phyloP scores from a whole-genome alignment of 345 rosid genomes.

The Erucastrum elatum region DNA sequence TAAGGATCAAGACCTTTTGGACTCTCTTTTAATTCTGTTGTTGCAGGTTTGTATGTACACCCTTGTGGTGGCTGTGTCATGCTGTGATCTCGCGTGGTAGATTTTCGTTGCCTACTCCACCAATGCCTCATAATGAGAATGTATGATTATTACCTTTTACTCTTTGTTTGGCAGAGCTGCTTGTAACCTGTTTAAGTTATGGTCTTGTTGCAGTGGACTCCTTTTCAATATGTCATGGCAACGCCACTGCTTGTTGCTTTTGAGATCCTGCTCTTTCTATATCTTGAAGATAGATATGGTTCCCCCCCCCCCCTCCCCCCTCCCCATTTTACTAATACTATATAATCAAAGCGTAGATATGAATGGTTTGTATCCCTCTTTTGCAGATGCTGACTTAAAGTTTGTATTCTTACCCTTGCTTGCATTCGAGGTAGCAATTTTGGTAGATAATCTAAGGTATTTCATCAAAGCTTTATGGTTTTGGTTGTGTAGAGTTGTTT shows the following conservation, averaged over 20 bases:
- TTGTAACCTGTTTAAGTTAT: not conserved
- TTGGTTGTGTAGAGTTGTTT: not conserved
- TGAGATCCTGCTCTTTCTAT: slow-evolving; percentile 73
- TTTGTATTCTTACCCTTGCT: slow-evolving; percentile 75
- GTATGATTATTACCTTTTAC: not conserved
- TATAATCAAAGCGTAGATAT: not conserved
- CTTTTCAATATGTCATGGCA: slow-evolving; percentile 72
- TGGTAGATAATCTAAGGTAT: slow-evolving; percentile 86
- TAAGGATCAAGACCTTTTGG: not conserved
- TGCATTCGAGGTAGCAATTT: slow-evolving; percentile 66
- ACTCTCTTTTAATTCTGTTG: not conserved
- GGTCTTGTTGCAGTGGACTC: slow-evolving; percentile 81
- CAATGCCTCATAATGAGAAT: slow-evolving; percentile 51
- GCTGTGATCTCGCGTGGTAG: slow-evolving; percentile 73
- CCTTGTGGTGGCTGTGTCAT: slow-evolving; percentile 77
- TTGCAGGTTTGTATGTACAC: slow-evolving; percentile 66
- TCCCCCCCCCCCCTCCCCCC: not conserved
- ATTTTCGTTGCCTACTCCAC: slow-evolving; percentile 89
- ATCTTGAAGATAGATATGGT: slow-evolving; percentile 67
- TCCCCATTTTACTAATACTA: not conserved
- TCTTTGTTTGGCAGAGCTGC: not conserved
- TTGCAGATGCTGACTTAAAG: slow-evolving; percentile 78
- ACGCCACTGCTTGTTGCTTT: slow-evolving; percentile 80
- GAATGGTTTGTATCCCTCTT: slow-evolving; percentile 15
- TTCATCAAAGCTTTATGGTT: not conserved